A percentile compares a stretch with the other conserved stretches of the same genome.
Evolutionary conservation across 768 basidiomycete species (phyloP).

Genomic region (Tephrocybe sp.): DNA sequence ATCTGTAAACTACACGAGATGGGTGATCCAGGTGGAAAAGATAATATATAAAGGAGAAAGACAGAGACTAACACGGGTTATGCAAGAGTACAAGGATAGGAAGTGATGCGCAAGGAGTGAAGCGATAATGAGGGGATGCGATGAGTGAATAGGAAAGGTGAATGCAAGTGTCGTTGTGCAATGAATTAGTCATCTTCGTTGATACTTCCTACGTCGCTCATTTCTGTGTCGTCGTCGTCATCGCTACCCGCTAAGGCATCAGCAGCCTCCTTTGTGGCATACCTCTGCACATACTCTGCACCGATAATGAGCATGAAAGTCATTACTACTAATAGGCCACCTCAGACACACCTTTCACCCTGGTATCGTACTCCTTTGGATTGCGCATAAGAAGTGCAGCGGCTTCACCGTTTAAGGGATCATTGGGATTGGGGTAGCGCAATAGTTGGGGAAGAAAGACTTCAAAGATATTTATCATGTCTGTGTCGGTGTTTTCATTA

Average conservation of each 20-base stretch:
- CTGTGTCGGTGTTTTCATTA: constrained; percentile 36
- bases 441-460: constrained; percentile 95
- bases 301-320: background rate
- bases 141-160: constrained; percentile 3
- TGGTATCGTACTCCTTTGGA: constrained; percentile 91
- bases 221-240: constrained; percentile 77
- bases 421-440: constrained; percentile 97
- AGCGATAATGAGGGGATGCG: constrained; percentile 12
- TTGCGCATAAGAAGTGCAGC: constrained; percentile 97
- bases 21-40: constrained; percentile 13
- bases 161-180: constrained; percentile 1
- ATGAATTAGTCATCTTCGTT: constrained; percentile 58
- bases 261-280: constrained; percentile 86
- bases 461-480: constrained; percentile 99
- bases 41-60: background rate
- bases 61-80: constrained; percentile 2
- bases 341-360: constrained; percentile 74
- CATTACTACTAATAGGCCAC: background rate
- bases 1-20: constrained; percentile 18
- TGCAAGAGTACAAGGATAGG: constrained; percentile 14
- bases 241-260: constrained; percentile 66
- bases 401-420: constrained; percentile 97
- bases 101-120: constrained; percentile 4
- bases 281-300: constrained; percentile 94
- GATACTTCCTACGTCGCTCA: constrained; percentile 86